These are phyloP conservation scores for Corymbia maculata DNA, from an alignment of 345 rosid genomes.

Conservation along the genomic window DNA sequence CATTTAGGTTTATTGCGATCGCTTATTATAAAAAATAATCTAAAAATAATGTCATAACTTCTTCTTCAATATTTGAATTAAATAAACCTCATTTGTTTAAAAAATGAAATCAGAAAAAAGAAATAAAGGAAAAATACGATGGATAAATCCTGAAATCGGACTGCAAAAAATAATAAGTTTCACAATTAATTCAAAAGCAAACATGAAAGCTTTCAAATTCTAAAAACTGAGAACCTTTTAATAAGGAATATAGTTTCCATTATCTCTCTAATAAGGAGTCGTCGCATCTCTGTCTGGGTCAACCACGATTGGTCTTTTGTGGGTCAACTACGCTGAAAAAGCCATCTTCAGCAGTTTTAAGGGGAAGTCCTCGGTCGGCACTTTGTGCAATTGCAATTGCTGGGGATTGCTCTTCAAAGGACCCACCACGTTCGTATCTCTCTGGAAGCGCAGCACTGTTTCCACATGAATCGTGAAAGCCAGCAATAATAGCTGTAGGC, in stretches of 20 bases:
- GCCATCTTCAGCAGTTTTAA: not conserved
- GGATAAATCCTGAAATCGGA: not conserved
- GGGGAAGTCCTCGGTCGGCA: not conserved
- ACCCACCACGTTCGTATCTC: not conserved
- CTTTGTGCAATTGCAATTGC: not conserved
- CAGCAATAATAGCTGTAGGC: not conserved
- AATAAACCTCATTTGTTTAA: not conserved
- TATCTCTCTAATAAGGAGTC: not conserved
- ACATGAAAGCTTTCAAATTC: not conserved
- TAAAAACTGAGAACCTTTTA: not conserved
- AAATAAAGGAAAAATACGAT: not conserved
- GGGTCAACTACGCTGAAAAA: not conserved
- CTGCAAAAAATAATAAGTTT: no score
- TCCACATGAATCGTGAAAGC: not conserved
- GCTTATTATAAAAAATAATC: not conserved
- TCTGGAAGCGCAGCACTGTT: not conserved
- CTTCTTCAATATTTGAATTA: not conserved
- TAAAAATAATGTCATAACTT: not conserved
- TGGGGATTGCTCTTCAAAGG: not conserved
- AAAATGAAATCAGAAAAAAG: not conserved
- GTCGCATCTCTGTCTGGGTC: not conserved
- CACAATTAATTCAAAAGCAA: fast-evolving
- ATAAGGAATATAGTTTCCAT: not conserved
- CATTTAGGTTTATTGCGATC: not conserved
- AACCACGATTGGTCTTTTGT: not conserved